Percentiles rank a stretch among this genome's conserved stretches.
Conservation (phyloP, 768 basidiomycete genomes). For the Udeniomyces megalosporus region DNA sequence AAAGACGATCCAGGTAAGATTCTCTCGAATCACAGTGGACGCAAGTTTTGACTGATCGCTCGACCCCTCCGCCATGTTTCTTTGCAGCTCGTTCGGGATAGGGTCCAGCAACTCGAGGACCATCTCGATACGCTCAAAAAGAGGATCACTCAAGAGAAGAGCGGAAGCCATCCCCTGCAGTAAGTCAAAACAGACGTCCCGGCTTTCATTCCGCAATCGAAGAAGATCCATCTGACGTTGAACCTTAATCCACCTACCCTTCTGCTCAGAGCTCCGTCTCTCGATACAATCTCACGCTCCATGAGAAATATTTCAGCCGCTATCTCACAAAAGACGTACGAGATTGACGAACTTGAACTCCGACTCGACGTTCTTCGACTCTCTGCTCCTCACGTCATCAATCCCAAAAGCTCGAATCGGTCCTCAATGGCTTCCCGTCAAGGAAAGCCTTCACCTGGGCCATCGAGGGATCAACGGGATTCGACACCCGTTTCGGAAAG, state of each 20-base stretch:
- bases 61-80: not conserved
- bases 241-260: not conserved
- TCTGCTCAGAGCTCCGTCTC: constrained; percentile 49
- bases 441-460: not conserved
- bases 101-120: constrained; percentile 64
- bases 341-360: constrained; percentile 28
- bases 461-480: not conserved
- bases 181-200: constrained; percentile 29
- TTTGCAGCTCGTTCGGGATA: constrained; percentile 47
- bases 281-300: constrained; percentile 70
- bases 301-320: constrained; percentile 61
- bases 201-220: not conserved
- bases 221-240: not conserved
- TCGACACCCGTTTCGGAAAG: not conserved
- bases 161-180: constrained; percentile 50
- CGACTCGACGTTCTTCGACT: constrained; percentile 22
- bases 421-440: too few species aligned
- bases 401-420: not conserved
- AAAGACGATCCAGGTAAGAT: constrained; percentile 49
- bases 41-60: not conserved
- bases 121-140: constrained; percentile 54
- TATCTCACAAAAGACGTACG: constrained; percentile 23
- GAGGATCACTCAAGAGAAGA: constrained; percentile 44
- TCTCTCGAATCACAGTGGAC: too few species aligned
- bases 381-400: not conserved